Conservation (phyloP, 2,329 filamentous ascomycete species). For the Bipolaris cookei region DNA sequence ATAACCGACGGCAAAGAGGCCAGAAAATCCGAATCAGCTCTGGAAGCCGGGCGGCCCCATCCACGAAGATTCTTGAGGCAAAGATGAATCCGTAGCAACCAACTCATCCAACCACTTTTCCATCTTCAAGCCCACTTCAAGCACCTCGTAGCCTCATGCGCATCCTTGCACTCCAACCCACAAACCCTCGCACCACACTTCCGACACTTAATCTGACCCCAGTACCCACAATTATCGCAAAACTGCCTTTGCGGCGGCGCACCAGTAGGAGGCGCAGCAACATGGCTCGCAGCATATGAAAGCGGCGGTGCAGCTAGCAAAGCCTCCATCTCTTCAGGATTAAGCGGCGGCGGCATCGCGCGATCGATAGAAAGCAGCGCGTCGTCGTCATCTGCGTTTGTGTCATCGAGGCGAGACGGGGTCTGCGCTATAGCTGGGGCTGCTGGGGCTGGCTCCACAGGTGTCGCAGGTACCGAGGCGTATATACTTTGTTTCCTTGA, state of each 20-base stretch:
- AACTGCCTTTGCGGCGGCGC: slow-evolving; percentile 66
- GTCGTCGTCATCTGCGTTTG: slow-evolving; percentile 50
- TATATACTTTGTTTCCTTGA: slow-evolving; percentile 35
- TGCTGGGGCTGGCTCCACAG: slow-evolving; percentile 36
- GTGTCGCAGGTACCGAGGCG: slow-evolving; percentile 34
- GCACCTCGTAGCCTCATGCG: slow-evolving; percentile 72
- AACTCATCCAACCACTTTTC: neutral
- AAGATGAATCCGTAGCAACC: neutral
- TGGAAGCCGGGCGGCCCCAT: slow-evolving; percentile 41
- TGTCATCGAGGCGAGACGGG: slow-evolving; percentile 19
- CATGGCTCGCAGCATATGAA: slow-evolving; percentile 68
- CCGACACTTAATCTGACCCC: slow-evolving; percentile 76
- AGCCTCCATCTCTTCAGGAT: slow-evolving; percentile 66
- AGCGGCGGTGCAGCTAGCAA: slow-evolving; percentile 70
- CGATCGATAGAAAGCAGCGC: slow-evolving; percentile 62
- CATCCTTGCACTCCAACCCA: slow-evolving; percentile 74
- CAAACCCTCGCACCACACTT: slow-evolving; percentile 82
- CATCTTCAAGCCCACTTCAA: slow-evolving; percentile 45
- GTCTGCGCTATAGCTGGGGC: slow-evolving; percentile 16
- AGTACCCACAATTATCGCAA: slow-evolving; percentile 82
- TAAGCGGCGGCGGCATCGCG: slow-evolving; percentile 64
- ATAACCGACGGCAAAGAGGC: slow-evolving; percentile 27
- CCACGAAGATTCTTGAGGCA: too few species aligned
- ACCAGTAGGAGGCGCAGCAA: slow-evolving; percentile 47
- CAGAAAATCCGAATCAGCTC: slow-evolving; percentile 35